Conservation (phyloP, 345 rosid species). For the Arabidopsis suecica region DNA sequence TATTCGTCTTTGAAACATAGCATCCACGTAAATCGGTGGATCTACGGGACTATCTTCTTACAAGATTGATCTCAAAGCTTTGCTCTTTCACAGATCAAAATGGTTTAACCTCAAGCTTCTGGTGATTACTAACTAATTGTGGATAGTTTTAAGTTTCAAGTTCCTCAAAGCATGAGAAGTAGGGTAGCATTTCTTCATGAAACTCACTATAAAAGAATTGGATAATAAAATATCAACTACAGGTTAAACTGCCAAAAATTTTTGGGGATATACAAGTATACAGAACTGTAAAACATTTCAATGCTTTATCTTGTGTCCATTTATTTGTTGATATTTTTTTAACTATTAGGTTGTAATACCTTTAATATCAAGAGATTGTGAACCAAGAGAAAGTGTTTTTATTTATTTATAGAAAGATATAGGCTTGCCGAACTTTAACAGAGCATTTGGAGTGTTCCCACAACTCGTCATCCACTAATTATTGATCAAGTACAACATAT, state of each 20-base stretch:
- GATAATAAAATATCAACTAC: not conserved
- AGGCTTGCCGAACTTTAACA: conserved; percentile 34
- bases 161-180: no score
- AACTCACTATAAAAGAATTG: no score
- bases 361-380: conserved; percentile 3
- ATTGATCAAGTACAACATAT: conserved; percentile 22
- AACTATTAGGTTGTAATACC: not conserved
- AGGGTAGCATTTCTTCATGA: no score
- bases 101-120: no score
- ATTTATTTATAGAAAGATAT: conserved; percentile 23
- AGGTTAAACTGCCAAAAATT: not conserved
- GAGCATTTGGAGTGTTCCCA: conserved; percentile 39
- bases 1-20: no score
- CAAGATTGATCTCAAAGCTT: no score
- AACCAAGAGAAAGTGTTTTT: conserved; percentile 28
- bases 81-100: no score
- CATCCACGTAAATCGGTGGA: no score
- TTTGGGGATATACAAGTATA: not conserved
- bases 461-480: conserved; percentile 47
- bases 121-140: no score
- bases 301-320: not conserved
- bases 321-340: not conserved
- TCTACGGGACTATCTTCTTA: no score
- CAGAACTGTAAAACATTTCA: not conserved
- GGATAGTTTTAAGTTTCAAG: no score